phyloP scores from a whole-genome alignment of 345 rosid species.

The Hibiscus syriacus region DNA sequence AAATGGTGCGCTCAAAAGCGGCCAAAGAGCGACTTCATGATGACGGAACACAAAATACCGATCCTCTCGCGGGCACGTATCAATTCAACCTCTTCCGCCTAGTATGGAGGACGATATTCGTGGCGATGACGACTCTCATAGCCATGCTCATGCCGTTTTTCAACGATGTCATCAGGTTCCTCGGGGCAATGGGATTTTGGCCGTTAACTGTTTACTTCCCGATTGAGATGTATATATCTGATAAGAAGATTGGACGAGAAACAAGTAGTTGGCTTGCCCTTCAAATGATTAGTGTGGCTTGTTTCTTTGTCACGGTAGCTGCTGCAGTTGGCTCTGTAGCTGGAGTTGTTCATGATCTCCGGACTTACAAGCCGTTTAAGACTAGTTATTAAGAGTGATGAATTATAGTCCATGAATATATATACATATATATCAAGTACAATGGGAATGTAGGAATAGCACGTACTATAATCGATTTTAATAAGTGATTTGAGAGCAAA shows the following conservation, averaged over 20 bases:
- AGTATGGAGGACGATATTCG: constrained; percentile 46
- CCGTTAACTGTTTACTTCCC: constrained; percentile 49
- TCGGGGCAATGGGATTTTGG: constrained; percentile 57
- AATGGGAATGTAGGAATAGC: background rate
- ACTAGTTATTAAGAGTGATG: constrained; percentile 27
- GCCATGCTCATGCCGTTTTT: constrained; percentile 60
- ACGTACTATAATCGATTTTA: background rate
- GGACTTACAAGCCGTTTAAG: constrained; percentile 44
- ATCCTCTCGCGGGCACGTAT: constrained; percentile 30
- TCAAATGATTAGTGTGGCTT: constrained; percentile 32
- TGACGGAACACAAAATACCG: constrained; percentile 34
- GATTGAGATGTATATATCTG: constrained; percentile 41
- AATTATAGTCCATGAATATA: background rate
- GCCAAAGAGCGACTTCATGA: constrained; percentile 35
- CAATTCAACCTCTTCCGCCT: constrained; percentile 43
- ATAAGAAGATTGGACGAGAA: constrained; percentile 29
- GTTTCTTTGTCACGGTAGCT: constrained; percentile 28
- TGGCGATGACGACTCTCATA: constrained; percentile 30
- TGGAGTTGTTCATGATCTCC: constrained; percentile 47
- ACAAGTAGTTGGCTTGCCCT: constrained; percentile 36
- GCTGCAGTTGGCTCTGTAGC: constrained; percentile 50
- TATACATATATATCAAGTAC: background rate
- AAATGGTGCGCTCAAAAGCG: constrained; percentile 42
- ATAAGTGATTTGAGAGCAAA: background rate
- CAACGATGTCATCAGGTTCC: constrained; percentile 42